These are phyloP conservation scores for Boletus edulis DNA, from an alignment of 768 basidiomycete genomes.

Conservation along the genomic window DNA sequence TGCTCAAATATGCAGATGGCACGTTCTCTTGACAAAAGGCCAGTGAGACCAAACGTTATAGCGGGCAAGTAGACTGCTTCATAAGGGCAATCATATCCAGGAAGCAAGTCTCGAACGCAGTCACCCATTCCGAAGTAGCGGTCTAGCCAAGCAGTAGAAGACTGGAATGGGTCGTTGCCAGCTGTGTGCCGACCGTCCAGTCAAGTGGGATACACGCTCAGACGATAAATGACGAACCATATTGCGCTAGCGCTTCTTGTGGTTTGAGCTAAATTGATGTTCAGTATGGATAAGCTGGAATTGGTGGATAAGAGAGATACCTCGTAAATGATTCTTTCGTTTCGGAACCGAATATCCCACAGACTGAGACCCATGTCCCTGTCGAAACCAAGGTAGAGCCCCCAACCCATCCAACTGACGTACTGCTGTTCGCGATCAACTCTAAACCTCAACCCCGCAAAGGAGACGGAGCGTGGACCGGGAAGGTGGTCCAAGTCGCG, in stretches of 20 bases:
- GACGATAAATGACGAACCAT: slow-evolving; percentile 34
- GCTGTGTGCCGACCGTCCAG: slow-evolving; percentile 30
- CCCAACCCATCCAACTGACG: slow-evolving; percentile 71
- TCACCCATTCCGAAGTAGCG: slow-evolving; percentile 63
- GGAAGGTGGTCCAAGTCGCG: slow-evolving; percentile 64
- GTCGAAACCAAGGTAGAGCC: slow-evolving; percentile 58
- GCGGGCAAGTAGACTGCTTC: slow-evolving; percentile 61
- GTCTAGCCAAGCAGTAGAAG: slow-evolving; percentile 61
- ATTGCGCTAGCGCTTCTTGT: slow-evolving; percentile 63
- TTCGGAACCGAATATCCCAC: slow-evolving; percentile 57
- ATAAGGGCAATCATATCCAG: slow-evolving; percentile 64
- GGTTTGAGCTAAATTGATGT: slow-evolving; percentile 42
- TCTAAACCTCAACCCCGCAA: slow-evolving; percentile 56
- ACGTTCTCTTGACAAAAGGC: slow-evolving; percentile 43
- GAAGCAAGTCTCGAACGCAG: slow-evolving; percentile 57
- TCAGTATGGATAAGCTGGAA: background rate
- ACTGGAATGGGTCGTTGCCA: slow-evolving; percentile 61
- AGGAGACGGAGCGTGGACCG: slow-evolving; percentile 61
- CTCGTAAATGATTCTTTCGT: slow-evolving; percentile 63
- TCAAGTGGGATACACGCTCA: background rate
- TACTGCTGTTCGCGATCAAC: slow-evolving; percentile 51
- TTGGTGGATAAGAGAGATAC: slow-evolving; percentile 20
- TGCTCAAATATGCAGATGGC: slow-evolving; percentile 67
- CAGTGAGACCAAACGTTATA: slow-evolving; percentile 46
- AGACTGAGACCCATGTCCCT: slow-evolving; percentile 64